Evolutionary conservation across 495 filamentous ascomycete species (phyloP).

Genomic region (Trichocladium uniseriatum): DNA sequence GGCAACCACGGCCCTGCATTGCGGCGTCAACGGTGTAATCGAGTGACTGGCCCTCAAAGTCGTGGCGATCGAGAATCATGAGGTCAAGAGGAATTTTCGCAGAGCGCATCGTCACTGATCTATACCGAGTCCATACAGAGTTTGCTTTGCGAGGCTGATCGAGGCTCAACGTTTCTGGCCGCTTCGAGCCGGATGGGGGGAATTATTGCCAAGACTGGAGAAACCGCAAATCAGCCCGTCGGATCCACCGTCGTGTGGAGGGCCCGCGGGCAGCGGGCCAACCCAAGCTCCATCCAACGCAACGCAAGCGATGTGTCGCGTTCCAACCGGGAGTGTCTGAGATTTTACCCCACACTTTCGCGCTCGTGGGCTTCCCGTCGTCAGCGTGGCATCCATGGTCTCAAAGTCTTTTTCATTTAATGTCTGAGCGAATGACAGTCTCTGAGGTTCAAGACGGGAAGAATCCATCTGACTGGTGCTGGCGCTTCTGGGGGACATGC

Average conservation of each 20-base stretch:
- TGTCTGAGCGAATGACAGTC: conserved; percentile 5
- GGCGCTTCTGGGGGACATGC: conserved; percentile 10
- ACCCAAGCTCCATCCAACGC: no score
- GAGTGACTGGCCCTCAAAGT: no score
- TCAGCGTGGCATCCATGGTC: conserved; percentile 12
- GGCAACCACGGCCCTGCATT: conserved; percentile 15
- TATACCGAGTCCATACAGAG: no score
- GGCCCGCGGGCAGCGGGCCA: conserved; percentile 2
- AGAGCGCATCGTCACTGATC: no score
- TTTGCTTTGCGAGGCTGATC: no score
- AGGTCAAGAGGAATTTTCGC: no score
- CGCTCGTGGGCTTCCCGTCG: conserved; percentile 2
- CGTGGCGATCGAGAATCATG: no score
- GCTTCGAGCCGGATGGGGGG: no score
- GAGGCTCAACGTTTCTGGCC: no score
- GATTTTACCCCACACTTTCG: conserved; percentile 14
- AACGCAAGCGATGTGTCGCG: no score
- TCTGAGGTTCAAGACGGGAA: neutral
- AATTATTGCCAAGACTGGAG: neutral
- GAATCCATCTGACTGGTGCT: conserved; percentile 10
- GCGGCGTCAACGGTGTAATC: no score
- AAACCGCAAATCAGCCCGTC: neutral
- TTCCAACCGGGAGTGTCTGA: no score
- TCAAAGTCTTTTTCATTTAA: neutral
- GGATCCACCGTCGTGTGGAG: neutral